Conservation (phyloP, 1,139 yeast species). For the Magnusiomyces magnusii region DNA sequence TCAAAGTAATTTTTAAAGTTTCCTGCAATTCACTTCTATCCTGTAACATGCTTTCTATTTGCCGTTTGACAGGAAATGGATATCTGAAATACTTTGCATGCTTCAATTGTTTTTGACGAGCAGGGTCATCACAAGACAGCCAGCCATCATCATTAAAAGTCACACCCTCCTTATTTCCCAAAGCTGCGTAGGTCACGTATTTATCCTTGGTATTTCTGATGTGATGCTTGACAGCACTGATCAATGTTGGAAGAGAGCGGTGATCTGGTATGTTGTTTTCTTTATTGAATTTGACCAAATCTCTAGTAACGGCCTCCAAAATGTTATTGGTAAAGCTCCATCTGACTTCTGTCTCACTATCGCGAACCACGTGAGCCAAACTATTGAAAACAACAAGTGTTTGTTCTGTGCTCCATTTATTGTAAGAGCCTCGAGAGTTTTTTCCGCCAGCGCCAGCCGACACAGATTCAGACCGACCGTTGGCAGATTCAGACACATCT, state of each 20-base stretch:
- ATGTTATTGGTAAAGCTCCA: constrained; percentile 3
- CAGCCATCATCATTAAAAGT: constrained; percentile 6
- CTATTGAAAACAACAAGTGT: constrained; percentile 1
- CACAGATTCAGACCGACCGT: too few species aligned
- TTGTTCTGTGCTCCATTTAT: constrained; percentile 4
- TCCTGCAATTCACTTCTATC: neutral
- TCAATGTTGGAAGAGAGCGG: neutral
- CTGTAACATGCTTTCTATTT: neutral
- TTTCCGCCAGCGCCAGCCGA: neutral
- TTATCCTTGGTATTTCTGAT: constrained; percentile 7
- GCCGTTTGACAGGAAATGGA: constrained; percentile 5
- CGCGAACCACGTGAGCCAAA: neutral
- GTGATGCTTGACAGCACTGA: constrained; percentile 6
- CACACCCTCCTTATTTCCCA: constrained; percentile 4
- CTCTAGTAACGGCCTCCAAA: neutral
- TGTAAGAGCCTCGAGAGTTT: neutral
- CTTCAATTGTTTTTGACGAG: neutral
- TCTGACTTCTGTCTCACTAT: constrained; percentile 1
- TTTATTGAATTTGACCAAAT: neutral
- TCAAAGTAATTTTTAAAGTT: neutral
- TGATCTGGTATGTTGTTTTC: neutral
- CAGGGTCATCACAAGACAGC: constrained; percentile 1
- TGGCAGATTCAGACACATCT: neutral
- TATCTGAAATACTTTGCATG: constrained; percentile 6
- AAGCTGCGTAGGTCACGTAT: neutral